Conservation (phyloP, 768 basidiomycete genomes). For the Dentipellis sp. region DNA sequence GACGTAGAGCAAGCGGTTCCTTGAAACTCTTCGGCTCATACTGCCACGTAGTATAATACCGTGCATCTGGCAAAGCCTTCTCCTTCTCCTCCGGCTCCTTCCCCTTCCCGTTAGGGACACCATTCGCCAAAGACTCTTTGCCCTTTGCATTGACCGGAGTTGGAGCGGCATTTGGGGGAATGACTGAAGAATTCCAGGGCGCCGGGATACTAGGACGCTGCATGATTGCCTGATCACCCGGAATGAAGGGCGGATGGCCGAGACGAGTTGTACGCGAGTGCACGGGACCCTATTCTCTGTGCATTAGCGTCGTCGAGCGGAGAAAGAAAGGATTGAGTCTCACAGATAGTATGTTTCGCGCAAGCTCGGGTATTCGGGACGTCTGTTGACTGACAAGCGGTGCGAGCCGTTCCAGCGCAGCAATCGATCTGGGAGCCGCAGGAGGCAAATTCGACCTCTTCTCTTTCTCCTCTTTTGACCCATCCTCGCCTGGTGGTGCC, state of each 20-base stretch:
- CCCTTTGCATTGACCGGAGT: conserved; percentile 16
- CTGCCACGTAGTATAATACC: conserved; percentile 41
- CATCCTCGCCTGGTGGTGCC: conserved; percentile 17
- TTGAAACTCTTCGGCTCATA: conserved; percentile 34
- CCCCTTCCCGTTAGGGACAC: conserved; percentile 19
- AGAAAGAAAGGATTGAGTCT: conserved; percentile 17
- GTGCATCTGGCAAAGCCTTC: conserved; percentile 34
- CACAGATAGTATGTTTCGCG: conserved; percentile 60
- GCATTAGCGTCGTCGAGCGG: neutral
- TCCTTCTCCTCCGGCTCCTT: conserved; percentile 15
- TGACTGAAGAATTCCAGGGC: conserved; percentile 34
- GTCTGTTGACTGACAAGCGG: conserved; percentile 57
- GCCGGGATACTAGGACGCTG: conserved; percentile 37
- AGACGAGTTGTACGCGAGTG: conserved; percentile 53
- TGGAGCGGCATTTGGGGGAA: conserved; percentile 11
- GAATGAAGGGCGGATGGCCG: conserved; percentile 42
- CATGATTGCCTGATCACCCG: conserved; percentile 29
- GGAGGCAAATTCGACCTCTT: conserved; percentile 33
- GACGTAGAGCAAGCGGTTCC: conserved; percentile 26
- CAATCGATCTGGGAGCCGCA: conserved; percentile 29
- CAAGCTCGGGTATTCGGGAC: conserved; percentile 58
- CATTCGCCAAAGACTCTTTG: conserved; percentile 16
- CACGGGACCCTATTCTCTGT: conserved; percentile 36
- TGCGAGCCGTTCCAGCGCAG: conserved; percentile 42
- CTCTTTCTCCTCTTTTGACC: conserved; percentile 43